phyloP scores from a whole-genome alignment of 2,329 filamentous ascomycete species.

The Pseudopithomyces chartarum region DNA sequence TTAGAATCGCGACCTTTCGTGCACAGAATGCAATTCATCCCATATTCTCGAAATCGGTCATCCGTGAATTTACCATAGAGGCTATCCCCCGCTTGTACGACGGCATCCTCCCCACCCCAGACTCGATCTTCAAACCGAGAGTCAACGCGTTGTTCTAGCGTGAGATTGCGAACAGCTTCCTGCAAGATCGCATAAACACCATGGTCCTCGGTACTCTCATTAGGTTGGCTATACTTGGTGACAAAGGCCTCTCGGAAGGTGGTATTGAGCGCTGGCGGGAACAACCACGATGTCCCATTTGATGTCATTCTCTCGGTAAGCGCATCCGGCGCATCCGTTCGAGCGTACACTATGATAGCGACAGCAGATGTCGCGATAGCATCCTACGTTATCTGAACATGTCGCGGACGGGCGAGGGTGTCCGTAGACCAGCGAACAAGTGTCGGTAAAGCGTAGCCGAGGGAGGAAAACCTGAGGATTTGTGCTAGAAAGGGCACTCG shows the following conservation, averaged over 20 bases:
- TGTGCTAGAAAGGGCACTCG: background rate
- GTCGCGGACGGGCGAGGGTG: background rate
- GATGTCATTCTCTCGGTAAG: background rate
- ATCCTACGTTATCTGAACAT: background rate
- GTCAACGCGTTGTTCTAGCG: constrained; percentile 1
- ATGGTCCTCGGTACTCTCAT: background rate
- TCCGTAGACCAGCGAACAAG: background rate
- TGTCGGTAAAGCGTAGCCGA: background rate
- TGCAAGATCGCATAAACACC: background rate
- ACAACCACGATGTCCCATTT: background rate
- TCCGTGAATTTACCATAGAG: constrained; percentile 1
- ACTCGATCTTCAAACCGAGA: background rate
- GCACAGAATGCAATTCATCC: constrained; percentile 10
- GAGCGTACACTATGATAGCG: background rate
- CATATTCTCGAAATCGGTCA: background rate
- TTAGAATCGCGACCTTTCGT: background rate
- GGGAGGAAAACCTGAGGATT: background rate
- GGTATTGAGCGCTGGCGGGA: constrained; percentile 3
- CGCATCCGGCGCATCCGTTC: background rate
- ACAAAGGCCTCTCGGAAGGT: background rate
- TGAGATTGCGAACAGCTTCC: constrained; percentile 5
- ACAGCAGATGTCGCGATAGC: constrained; percentile 1
- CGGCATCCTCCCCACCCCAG: background rate
- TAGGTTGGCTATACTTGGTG: background rate
- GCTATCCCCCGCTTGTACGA: constrained; percentile 5